Evolutionary conservation across 2,329 filamentous ascomycete genomes (phyloP).

Genomic region (Fusarium armeniacum): DNA sequence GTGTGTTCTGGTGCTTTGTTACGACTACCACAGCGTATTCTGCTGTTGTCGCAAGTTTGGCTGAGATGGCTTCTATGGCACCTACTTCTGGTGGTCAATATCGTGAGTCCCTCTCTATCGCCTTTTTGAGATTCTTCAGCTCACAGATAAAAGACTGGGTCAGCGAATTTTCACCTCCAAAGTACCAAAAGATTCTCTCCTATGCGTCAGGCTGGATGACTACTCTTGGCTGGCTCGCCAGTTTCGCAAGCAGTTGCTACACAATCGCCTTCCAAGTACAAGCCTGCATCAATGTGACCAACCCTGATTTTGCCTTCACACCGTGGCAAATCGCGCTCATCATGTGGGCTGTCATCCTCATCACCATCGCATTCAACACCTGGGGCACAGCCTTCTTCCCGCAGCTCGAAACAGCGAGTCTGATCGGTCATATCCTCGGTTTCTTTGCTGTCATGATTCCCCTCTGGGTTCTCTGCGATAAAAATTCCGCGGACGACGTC

Average conservation of each 20-base stretch:
- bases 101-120: background rate
- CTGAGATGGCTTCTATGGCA: slow-evolving; percentile 39
- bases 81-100: slow-evolving; percentile 35
- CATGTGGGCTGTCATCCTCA: slow-evolving; percentile 34
- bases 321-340: slow-evolving; percentile 33
- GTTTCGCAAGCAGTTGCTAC: slow-evolving; percentile 35
- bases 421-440: slow-evolving; percentile 19
- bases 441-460: slow-evolving; percentile 34
- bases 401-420: slow-evolving; percentile 24
- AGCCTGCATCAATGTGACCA: slow-evolving; percentile 35
- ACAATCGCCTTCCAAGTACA: slow-evolving; percentile 36
- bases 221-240: slow-evolving; percentile 32
- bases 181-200: slow-evolving; percentile 24
- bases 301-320: slow-evolving; percentile 28
- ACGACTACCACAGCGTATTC: slow-evolving; percentile 14
- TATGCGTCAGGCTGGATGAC: slow-evolving; percentile 37
- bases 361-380: slow-evolving; percentile 30
- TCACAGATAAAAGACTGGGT: slow-evolving; percentile 14
- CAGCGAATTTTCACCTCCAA: slow-evolving; percentile 28
- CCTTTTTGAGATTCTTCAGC: background rate
- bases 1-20: slow-evolving; percentile 37
- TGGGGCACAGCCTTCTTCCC: slow-evolving; percentile 35
- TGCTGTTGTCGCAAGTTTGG: slow-evolving; percentile 31
- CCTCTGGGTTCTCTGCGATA: slow-evolving; percentile 33
- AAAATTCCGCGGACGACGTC: slow-evolving; percentile 18